Evolutionary conservation across 2,329 filamentous ascomycete genomes (phyloP).

Genomic region (Leptographium wingfieldii): DNA sequence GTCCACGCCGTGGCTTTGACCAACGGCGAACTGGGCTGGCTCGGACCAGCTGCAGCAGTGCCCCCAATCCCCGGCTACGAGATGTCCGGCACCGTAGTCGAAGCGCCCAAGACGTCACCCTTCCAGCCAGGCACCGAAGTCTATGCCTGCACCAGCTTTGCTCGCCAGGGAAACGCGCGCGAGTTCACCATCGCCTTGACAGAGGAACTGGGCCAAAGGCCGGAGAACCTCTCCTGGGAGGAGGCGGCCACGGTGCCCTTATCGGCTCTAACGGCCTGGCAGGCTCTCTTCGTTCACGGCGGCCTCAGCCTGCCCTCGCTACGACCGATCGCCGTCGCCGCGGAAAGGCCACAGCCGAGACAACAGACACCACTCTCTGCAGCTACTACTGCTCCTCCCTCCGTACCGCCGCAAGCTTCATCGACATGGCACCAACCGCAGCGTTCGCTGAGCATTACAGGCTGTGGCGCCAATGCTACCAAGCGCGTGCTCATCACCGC

Average conservation of each 20-base stretch:
- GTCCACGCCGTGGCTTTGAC: slow-evolving; percentile 19
- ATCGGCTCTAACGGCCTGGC: slow-evolving; percentile 14
- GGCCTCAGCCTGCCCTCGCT: slow-evolving; percentile 9
- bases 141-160: slow-evolving; percentile 16
- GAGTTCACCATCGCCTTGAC: slow-evolving; percentile 10
- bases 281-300: slow-evolving; percentile 14
- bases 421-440: background rate
- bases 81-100: slow-evolving; percentile 17
- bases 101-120: slow-evolving; percentile 14
- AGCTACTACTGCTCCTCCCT: too few relatives aligned
- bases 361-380: too few relatives aligned
- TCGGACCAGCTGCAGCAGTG: background rate
- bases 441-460: background rate
- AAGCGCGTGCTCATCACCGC: slow-evolving; percentile 15
- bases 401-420: background rate
- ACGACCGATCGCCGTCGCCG: background rate
- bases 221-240: slow-evolving; percentile 14
- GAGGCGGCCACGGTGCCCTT: slow-evolving; percentile 15
- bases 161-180: slow-evolving; percentile 13
- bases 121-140: slow-evolving; percentile 18
- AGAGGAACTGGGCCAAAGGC: slow-evolving; percentile 12
- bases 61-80: slow-evolving; percentile 18
- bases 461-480: slow-evolving; percentile 4
- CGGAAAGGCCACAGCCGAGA: too few relatives aligned
- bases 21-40: slow-evolving; percentile 18